A percentile compares a stretch with the other conserved stretches of the same genome.
Conservation (phyloP, 2,329 filamentous ascomycete genomes). For the Xylariaceae sp. region DNA sequence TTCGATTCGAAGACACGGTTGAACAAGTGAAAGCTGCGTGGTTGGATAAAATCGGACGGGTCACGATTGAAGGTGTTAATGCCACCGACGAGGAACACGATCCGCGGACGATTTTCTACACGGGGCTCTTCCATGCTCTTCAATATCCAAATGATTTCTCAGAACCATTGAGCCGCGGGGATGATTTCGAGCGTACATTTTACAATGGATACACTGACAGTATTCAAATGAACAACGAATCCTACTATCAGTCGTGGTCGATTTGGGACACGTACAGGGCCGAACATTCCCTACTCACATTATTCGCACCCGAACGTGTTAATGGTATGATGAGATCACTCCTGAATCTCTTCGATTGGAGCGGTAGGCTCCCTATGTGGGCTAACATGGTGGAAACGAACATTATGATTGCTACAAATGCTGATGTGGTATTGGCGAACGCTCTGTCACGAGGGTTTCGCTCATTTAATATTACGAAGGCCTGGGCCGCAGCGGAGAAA, state of each 20-base stretch:
- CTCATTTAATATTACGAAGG: constrained; percentile 38
- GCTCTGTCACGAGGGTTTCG: constrained; percentile 40
- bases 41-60: constrained; percentile 42
- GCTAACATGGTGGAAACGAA: constrained; percentile 47
- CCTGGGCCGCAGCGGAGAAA: constrained; percentile 41
- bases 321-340: constrained; percentile 45
- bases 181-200: constrained; percentile 28
- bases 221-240: constrained; percentile 38
- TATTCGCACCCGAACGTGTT: constrained; percentile 44
- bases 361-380: constrained; percentile 45
- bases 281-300: constrained; percentile 41
- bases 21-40: constrained; percentile 38
- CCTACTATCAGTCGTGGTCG: constrained; percentile 48
- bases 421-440: constrained; percentile 45
- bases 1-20: constrained; percentile 36
- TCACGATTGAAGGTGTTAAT: constrained; percentile 41
- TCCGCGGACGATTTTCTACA: constrained; percentile 43
- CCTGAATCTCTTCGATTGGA: constrained; percentile 43
- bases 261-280: constrained; percentile 49
- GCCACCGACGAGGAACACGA: constrained; percentile 37
- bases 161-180: constrained; percentile 32
- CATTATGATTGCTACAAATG: constrained; percentile 48
- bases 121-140: constrained; percentile 42
- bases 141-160: constrained; percentile 47
- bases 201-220: constrained; percentile 46